phyloP scores from a whole-genome alignment of 176 grass and related monocot species.

The Lolium perenne region DNA sequence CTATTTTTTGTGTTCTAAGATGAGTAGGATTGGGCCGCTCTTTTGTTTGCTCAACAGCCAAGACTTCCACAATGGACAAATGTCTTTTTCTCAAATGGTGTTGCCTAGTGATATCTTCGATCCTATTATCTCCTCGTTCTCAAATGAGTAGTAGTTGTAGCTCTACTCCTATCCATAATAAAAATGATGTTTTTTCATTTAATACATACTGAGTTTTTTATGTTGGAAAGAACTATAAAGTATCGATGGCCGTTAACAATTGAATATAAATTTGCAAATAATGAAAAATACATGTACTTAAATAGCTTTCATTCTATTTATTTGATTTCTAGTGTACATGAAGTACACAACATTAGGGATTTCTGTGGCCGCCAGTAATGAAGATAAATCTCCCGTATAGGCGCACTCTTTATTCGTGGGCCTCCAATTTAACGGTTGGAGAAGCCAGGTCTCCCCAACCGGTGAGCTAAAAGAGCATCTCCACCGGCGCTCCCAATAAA shows the following conservation, averaged over 20 bases:
- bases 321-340: neutral
- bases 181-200: too few species aligned
- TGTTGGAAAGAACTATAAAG: too few species aligned
- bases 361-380: neutral
- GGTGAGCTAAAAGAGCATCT: too few species aligned
- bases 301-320: neutral
- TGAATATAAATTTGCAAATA: neutral
- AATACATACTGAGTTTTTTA: too few species aligned
- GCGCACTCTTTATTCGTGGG: neutral
- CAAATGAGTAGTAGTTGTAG: neutral
- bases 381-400: neutral
- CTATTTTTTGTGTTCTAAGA: slow-evolving; percentile 9
- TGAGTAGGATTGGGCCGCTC: neutral
- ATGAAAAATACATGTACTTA: neutral
- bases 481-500: too few species aligned
- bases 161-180: neutral
- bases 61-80: neutral
- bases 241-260: neutral
- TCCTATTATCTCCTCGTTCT: neutral
- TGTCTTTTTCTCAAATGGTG: slow-evolving; percentile 8
- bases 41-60: slow-evolving; percentile 23
- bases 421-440: neutral
- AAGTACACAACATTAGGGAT: neutral
- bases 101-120: neutral
- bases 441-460: too few species aligned